Conservation (phyloP, 305 asterid genomes). For the Fraxinus platypoda region DNA sequence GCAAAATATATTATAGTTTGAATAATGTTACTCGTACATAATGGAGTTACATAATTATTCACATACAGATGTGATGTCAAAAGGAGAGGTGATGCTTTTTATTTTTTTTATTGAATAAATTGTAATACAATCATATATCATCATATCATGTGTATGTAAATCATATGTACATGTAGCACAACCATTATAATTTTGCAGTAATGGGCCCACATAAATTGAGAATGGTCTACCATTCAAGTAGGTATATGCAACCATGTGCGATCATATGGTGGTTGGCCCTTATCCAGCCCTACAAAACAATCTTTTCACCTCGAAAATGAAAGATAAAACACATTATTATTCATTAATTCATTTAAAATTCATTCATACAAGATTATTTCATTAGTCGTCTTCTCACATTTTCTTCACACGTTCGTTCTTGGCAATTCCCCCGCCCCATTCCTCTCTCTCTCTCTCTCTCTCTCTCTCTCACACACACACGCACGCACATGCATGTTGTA, state of each 20-base stretch:
- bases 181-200: slow-evolving; percentile 14
- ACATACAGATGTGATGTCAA: no score
- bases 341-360: neutral
- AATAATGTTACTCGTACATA: no score
- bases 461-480: slow-evolving; percentile 4
- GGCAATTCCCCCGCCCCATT: neutral
- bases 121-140: no score
- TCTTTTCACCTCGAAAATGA: slow-evolving; percentile 44
- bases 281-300: slow-evolving; percentile 56
- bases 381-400: slow-evolving; percentile 41
- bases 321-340: neutral
- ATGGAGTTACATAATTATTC: no score
- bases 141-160: no score
- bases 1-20: no score
- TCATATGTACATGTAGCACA: no score
- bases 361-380: slow-evolving; percentile 41
- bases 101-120: no score
- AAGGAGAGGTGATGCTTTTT: no score
- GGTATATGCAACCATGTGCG: slow-evolving; percentile 77
- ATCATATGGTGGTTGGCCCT: slow-evolving; percentile 89
- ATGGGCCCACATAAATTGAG: slow-evolving; percentile 27
- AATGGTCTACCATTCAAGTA: slow-evolving; percentile 47
- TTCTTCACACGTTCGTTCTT: slow-evolving; percentile 27
- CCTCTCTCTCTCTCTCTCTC: neutral
- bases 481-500: neutral